Base-by-base conservation (phyloP, 2,329 filamentous ascomycete genomes). In the Apiospora kogelbergensis region DNA sequence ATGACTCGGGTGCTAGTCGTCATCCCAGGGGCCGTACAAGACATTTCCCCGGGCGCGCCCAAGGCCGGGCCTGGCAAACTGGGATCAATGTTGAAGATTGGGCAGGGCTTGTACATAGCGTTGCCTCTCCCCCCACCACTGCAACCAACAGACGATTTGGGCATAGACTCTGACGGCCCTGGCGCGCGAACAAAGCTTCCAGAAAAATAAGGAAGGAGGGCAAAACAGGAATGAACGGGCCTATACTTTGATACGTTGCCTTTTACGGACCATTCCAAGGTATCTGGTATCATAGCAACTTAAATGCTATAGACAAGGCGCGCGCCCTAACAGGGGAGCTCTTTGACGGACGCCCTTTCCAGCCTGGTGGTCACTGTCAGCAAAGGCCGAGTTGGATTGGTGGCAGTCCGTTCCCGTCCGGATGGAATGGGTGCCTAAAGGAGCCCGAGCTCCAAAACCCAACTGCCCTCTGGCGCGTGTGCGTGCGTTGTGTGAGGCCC, bases 101-200 rank as follows among this genome's bases (percentile, higher is more conserved):
- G 30, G 53, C 53, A 60, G 48, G 48, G 15, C n/a, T n/a, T n/a
- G n/a, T n/a, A n/a, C n/a, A n/a, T n/a, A n/a, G 33, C 53, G 26
- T 42, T 37, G 53, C 30, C 37, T 20, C 15, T 30, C 53, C 53
- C 15, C 53, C 53, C 53, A n/a, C 26, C 17, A n/a, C 48, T 30
- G 48, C 48, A 57, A 57, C 48, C 53, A 60, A 60, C 53, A n/a
- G 30, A 57, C 48, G 48, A 57, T 57, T 57, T 57, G 48, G 53
- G 53, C 30, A 37, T 60, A 26, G 53, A n/a, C 53, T 37, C 26
- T 20, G 53, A n/a, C 17, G 33, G 53, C 30, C 22, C 53, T 37
- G 53, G 53, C 7, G 53, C 53, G 53, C 53, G 53, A 60, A 33
- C 53, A 60, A 60, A 60, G 53, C 53, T 60, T 60, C 53, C 53